Conservation (phyloP, 805 yeast genomes). For the Starmera dryadoides region DNA sequence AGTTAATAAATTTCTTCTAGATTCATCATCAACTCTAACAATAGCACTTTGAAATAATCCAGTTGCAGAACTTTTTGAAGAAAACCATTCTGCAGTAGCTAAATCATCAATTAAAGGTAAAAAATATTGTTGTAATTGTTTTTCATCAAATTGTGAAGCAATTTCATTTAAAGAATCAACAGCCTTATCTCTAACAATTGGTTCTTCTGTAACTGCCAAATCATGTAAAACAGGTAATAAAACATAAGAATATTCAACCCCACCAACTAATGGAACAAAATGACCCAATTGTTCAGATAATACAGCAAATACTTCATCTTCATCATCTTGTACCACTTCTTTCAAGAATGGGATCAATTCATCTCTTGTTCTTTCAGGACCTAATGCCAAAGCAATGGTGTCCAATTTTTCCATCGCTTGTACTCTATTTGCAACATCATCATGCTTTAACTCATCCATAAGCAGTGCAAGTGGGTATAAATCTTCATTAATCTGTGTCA, state of each 20-base stretch:
- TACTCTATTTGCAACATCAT: slow-evolving; percentile 88
- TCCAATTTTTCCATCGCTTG: slow-evolving; percentile 92
- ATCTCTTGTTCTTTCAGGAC: slow-evolving; percentile 84
- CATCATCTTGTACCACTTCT: slow-evolving; percentile 88
- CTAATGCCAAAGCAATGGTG: slow-evolving; percentile 91
- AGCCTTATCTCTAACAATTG: slow-evolving; percentile 91
- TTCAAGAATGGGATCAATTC: slow-evolving; percentile 88
- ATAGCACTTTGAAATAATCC: slow-evolving; percentile 76
- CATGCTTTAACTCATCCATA: slow-evolving; percentile 96
- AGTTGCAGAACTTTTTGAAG: slow-evolving; percentile 84
- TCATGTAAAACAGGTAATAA: slow-evolving; percentile 62
- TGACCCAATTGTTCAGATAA: slow-evolving; percentile 86
- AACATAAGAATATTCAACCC: slow-evolving; percentile 52
- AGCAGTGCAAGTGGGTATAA: slow-evolving; percentile 91
- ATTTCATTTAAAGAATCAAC: slow-evolving; percentile 75
- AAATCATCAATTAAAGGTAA: slow-evolving; percentile 72
- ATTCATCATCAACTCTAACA: slow-evolving; percentile 44
- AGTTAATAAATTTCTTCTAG: slow-evolving; percentile 55
- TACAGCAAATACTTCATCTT: slow-evolving; percentile 94
- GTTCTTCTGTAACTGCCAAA: slow-evolving; percentile 90
- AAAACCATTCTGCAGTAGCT: slow-evolving; percentile 90
- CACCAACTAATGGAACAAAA: slow-evolving; percentile 88
- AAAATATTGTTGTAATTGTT: slow-evolving; percentile 59
- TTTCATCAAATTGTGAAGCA: slow-evolving; percentile 51
- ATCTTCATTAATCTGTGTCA: slow-evolving; percentile 24